Conservation (phyloP, 805 yeast genomes). For the Tetrapisispora phaffii region DNA sequence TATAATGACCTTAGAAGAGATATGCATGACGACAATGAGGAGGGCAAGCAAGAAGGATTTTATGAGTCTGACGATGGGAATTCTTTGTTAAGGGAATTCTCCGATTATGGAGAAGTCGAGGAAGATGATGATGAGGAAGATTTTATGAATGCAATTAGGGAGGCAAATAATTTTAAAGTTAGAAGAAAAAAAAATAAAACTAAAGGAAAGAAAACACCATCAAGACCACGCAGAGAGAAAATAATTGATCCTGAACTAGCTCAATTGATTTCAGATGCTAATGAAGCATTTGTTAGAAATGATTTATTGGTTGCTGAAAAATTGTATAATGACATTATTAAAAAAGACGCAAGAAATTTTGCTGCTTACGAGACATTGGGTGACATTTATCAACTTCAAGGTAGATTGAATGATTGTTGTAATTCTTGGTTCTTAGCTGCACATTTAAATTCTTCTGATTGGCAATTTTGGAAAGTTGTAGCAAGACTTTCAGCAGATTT, state of each 20-base stretch:
- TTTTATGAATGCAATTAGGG: constrained; percentile 55
- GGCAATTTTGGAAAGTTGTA: constrained; percentile 67
- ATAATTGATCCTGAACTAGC: constrained; percentile 67
- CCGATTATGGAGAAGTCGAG: constrained; percentile 31
- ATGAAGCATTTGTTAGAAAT: constrained; percentile 64
- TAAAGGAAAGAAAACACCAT: constrained; percentile 22
- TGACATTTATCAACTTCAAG: constrained; percentile 64
- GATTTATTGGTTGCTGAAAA: constrained; percentile 52
- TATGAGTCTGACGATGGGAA: constrained; percentile 29
- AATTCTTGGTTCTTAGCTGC: constrained; percentile 78
- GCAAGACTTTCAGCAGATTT: constrained; percentile 57
- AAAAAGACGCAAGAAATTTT: constrained; percentile 64
- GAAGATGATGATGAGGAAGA: constrained; percentile 35
- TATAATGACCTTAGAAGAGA: constrained; percentile 5
- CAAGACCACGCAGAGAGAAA: constrained; percentile 28
- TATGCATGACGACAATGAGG: constrained; percentile 5
- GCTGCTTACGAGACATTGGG: constrained; percentile 85
- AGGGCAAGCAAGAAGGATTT: constrained; percentile 1
- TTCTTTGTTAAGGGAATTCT: constrained; percentile 27
- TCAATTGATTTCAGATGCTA: constrained; percentile 56
- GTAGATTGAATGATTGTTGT: constrained; percentile 61
- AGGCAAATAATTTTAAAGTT: constrained; percentile 53
- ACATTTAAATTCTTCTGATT: constrained; percentile 63
- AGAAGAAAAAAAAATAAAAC: constrained; percentile 30
- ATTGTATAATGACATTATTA: constrained; percentile 58